These are phyloP conservation scores for Trypanosoma melophagium DNA, from an alignment of 208 protist genomes.

Conservation along the genomic window DNA sequence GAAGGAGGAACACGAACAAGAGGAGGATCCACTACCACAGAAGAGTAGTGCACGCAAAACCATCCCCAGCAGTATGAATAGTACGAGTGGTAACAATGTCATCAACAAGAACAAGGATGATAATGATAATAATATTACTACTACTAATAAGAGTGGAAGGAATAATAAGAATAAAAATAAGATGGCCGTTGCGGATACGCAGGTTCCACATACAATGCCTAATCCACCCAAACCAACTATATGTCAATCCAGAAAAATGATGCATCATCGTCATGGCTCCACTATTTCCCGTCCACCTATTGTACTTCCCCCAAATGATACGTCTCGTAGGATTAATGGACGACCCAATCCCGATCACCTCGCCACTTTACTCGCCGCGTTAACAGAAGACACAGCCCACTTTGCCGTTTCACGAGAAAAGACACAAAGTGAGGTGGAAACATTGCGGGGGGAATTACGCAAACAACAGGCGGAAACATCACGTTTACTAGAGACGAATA, in stretches of 20 bases:
- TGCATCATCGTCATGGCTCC: not conserved
- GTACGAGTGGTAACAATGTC: not conserved
- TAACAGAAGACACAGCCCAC: constrained; percentile 27
- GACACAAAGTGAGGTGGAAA: constrained; percentile 13
- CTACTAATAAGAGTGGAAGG: no score
- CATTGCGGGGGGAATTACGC: constrained; percentile 36
- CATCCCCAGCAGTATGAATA: not conserved
- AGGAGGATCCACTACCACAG: not conserved
- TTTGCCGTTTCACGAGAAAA: constrained; percentile 16
- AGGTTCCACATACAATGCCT: no score
- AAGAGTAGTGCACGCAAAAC: not conserved
- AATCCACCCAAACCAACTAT: no score
- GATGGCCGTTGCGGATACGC: not conserved
- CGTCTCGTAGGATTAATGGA: not conserved
- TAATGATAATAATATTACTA: no score
- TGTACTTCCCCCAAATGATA: constrained; percentile 21
- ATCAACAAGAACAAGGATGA: not conserved
- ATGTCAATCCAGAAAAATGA: no score
- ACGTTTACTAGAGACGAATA: constrained; percentile 46
- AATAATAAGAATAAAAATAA: not conserved
- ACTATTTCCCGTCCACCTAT: constrained; percentile 2
- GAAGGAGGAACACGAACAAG: not conserved
- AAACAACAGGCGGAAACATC: constrained; percentile 37
- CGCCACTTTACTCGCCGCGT: constrained; percentile 16
- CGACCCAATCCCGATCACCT: constrained; percentile 21